Evolutionary conservation across 495 filamentous ascomycete species (phyloP), one percentile per base, ranked within the genome.

Genomic region (Penicillium malachiteum): DNA sequence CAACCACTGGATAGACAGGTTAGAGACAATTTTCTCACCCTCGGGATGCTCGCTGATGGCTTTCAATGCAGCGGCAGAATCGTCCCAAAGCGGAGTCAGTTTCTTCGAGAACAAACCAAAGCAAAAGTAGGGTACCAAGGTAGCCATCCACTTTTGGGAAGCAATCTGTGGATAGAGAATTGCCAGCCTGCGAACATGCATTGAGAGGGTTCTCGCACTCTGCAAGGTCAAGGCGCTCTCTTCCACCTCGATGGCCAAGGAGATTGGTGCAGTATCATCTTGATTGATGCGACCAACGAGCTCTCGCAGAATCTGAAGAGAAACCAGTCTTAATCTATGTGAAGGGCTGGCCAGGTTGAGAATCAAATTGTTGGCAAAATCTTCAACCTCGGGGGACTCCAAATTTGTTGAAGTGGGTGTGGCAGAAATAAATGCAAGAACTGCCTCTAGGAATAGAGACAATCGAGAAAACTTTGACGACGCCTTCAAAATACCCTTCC

Each of bases 101-200:
- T 86, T 89, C 47, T 93, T 85, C 4, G 91, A 94, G 50, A 96
- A 82, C 59, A 97, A 81, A 40, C 92, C 93, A 66, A 97, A 97
- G 62, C 89, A 87, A 60, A 91, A 97, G 12, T 84, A 77, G 1
- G 92, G 89, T 31, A 97, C 79, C 6, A 92, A 78, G 58, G 77
- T 78, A 32, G 81, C 73, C 62, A 96, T 76, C 86, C 87, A 91
- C 11, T 77, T 79, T 46, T 79, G 78, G 17, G 74, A 63, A 58
- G 74, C 59, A 47, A 81, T 62, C 68, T 74, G 67, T 51, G 82
- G 63, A 71, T 84, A 89, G 61, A 87, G 59, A 54, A 81, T 65
- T 44, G 84, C 76, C 32, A 97, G 80, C 59, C 88, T 91, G 34
- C 94, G 87, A 39, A 95, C 81, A 52, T 93, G 86, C 79, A 97